Base-by-base conservation (phyloP, 2,329 filamentous ascomycete species). In the Chrysosporium queenslandicum region DNA sequence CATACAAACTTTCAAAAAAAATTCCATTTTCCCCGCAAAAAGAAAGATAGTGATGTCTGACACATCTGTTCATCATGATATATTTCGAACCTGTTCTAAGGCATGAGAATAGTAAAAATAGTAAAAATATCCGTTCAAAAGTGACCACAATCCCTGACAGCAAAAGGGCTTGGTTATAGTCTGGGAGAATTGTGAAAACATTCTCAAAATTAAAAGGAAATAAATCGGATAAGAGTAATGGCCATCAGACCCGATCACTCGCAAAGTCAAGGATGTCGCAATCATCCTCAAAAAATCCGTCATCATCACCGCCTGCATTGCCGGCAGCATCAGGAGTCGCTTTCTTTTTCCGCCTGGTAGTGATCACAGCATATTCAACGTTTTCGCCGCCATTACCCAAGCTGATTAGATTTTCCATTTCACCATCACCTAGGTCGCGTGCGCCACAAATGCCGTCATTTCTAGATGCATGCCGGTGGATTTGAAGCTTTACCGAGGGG, bases 201-300 rank as follows among this genome's bases (percentile, higher is more conserved):
- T n/a, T n/a, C n/a, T n/a, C n/a, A n/a, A n/a, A n/a, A n/a, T n/a
- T n/a, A n/a, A n/a, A n/a, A n/a, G n/a, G n/a, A n/a, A n/a, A n/a
- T n/a, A n/a, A 30, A 43, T 2, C 16, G 14, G 21, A 12, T 6
- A 16, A n/a, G 16, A 34, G n/a, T 18, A 11, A 39, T 3, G 12
- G 14, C 8, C 20, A 40, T 69, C 61, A 74, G 41, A 79, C 77
- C 41, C 77, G 67, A 56, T 79, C 77, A 48, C 73, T 70, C 12
- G 88, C 86, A 77, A 92, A 94, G 70, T 94, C 88, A 57, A 94
- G 77, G 53, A 95, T 86, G 66, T 94, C 88, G 60, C 87, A 92
- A 64, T 94, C 89, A 65, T 95, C 87, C 69, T 95, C 89, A 62
- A 94, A 94, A 68, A 94, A 94, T 50, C 80, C 79, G 53, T 87